Percentiles rank a stretch among this genome's conserved stretches.
Evolutionary conservation across 78 protist genomes (phyloP).

Genomic region (Polysphondylium violaceum): DNA sequence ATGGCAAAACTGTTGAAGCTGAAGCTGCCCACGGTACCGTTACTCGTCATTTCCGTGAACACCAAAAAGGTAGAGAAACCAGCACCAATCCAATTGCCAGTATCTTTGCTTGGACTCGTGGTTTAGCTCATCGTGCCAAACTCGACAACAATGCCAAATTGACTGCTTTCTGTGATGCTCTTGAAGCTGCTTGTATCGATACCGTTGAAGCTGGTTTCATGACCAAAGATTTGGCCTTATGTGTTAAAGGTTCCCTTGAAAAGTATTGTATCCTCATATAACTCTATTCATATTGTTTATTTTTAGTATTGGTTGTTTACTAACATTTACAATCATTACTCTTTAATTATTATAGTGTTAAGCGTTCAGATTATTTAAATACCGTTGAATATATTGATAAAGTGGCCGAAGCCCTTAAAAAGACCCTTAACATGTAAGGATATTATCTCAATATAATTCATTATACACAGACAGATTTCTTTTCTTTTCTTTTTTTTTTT

Average conservation of each 20-base stretch:
- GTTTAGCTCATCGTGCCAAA: constrained; percentile 92
- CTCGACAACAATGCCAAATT: constrained; percentile 90
- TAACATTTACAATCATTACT: no score
- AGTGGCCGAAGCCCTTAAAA: constrained; percentile 68
- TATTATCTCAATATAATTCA: no score
- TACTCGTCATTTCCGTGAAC: constrained; percentile 94
- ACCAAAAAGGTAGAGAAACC: constrained; percentile 93
- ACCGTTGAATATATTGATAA: constrained; percentile 80
- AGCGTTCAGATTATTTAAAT: constrained; percentile 68
- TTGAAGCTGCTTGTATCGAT: constrained; percentile 84
- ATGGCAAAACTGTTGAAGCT: constrained; percentile 93
- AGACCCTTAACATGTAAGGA: constrained; percentile 27
- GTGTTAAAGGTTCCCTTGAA: constrained; percentile 59
- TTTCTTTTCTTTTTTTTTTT: no score
- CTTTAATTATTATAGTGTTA: constrained; percentile 15
- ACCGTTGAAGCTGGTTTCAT: constrained; percentile 83
- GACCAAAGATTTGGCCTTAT: constrained; percentile 93
- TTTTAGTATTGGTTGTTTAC: constrained; percentile 1
- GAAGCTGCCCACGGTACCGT: constrained; percentile 99
- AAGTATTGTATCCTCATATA: neutral
- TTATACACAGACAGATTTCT: no score
- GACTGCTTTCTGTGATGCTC: constrained; percentile 30
- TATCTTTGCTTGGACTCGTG: constrained; percentile 98
- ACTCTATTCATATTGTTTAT: neutral
- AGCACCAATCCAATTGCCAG: constrained; percentile 95